phyloP scores from a whole-genome alignment of 2,329 filamentous ascomycete species.

The Aspergillus transmontanensis region DNA sequence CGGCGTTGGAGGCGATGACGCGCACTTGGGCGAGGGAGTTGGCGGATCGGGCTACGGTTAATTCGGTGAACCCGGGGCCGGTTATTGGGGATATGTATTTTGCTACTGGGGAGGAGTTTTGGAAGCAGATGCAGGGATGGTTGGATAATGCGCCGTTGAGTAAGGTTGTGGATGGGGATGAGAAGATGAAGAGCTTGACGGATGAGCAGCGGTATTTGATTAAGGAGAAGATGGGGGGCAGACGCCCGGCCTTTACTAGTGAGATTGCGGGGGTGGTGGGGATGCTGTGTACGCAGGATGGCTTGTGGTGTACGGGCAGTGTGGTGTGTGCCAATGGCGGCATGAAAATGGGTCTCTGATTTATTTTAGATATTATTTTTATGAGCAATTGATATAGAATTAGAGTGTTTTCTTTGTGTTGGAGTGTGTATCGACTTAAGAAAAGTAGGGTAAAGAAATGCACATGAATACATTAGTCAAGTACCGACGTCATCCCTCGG shows the following conservation, averaged over 20 bases:
- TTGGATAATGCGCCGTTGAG: slow-evolving; percentile 66
- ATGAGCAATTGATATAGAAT: background rate
- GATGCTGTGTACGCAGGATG: slow-evolving; percentile 73
- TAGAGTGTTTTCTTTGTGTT: background rate
- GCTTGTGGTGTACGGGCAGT: slow-evolving; percentile 77
- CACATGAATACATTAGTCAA: background rate
- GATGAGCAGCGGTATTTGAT: slow-evolving; percentile 66
- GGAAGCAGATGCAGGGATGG: slow-evolving; percentile 61
- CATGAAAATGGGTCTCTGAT: slow-evolving; percentile 56
- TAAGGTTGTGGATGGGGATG: slow-evolving; percentile 62
- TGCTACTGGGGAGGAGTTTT: slow-evolving; percentile 59
- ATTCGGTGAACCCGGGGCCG: slow-evolving; percentile 67
- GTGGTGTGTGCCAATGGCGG: slow-evolving; percentile 81
- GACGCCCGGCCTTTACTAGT: slow-evolving; percentile 64
- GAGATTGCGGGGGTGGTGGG: slow-evolving; percentile 77
- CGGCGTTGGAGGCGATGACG: slow-evolving; percentile 70
- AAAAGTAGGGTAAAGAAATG: background rate
- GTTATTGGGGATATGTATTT: slow-evolving; percentile 69
- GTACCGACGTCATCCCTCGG: background rate
- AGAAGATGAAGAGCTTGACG: slow-evolving; percentile 58
- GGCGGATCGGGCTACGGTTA: slow-evolving; percentile 64
- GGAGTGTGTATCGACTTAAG: background rate
- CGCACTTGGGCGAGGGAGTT: slow-evolving; percentile 67
- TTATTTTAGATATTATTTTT: background rate
- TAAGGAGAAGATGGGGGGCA: slow-evolving; percentile 57